Percentiles rank a stretch among this genome's conserved stretches.
These are phyloP conservation scores for Coniella lustricola DNA, from an alignment of 2,329 filamentous ascomycete species.

Conservation along the genomic window DNA sequence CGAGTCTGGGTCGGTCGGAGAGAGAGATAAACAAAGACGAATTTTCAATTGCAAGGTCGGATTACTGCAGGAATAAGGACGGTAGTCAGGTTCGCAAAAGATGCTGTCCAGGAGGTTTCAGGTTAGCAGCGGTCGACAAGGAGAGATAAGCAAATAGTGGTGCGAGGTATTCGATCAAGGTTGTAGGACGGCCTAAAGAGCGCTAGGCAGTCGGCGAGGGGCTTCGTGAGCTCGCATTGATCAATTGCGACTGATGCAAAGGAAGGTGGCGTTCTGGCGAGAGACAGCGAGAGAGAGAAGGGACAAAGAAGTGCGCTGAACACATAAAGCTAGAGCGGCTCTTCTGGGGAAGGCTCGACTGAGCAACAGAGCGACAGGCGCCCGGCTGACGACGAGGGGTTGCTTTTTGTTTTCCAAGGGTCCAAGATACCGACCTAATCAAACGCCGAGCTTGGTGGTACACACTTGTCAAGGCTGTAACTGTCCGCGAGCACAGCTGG, in stretches of 20 bases:
- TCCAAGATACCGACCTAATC: background rate
- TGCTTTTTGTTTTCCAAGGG: background rate
- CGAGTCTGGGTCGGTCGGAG: background rate
- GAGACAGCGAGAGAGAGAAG: background rate
- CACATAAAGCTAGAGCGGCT: too few species aligned
- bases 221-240: background rate
- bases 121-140: slow-evolving; percentile 11
- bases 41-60: slow-evolving; percentile 5
- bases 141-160: background rate
- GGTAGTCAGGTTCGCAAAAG: slow-evolving; percentile 1
- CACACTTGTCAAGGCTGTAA: too few species aligned
- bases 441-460: too few species aligned
- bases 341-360: background rate
- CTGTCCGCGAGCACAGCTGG: too few species aligned
- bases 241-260: background rate
- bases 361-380: too few species aligned
- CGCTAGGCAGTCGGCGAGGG: background rate
- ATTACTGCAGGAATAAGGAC: slow-evolving; percentile 4
- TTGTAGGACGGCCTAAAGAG: background rate
- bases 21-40: background rate
- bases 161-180: background rate
- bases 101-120: slow-evolving; percentile 5
- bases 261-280: background rate
- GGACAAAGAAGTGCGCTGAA: background rate
- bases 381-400: background rate